Evolutionary conservation across 208 protist species (phyloP).

Genomic region (Trypanosoma cruzi): DNA sequence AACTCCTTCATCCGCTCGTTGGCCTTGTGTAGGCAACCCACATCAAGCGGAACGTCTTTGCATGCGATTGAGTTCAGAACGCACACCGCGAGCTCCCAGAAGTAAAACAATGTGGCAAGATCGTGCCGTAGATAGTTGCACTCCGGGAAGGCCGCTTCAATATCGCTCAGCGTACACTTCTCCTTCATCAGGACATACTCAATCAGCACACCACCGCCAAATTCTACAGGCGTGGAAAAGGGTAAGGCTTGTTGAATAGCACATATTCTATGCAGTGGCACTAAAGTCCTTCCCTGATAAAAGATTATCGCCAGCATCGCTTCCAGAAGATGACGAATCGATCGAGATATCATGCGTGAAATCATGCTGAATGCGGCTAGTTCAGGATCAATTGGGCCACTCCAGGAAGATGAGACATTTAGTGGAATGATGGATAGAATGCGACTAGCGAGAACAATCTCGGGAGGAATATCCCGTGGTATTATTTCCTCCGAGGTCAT

Average conservation of each 20-base stretch:
- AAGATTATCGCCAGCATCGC: slow-evolving; percentile 66
- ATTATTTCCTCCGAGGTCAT: slow-evolving; percentile 30
- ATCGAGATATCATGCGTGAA: slow-evolving; percentile 65
- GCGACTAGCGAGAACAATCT: slow-evolving; percentile 69
- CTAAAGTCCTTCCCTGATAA: slow-evolving; percentile 35
- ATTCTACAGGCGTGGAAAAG: slow-evolving; percentile 72
- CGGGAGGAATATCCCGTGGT: slow-evolving; percentile 18
- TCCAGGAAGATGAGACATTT: slow-evolving; percentile 67
- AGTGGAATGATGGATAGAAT: slow-evolving; percentile 84
- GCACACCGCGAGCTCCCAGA: slow-evolving; percentile 70
- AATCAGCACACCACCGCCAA: slow-evolving; percentile 78
- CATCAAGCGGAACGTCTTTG: slow-evolving; percentile 28
- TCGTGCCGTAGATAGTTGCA: slow-evolving; percentile 56
- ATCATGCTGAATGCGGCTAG: slow-evolving; percentile 83
- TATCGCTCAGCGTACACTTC: slow-evolving; percentile 50
- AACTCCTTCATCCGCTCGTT: slow-evolving; percentile 39
- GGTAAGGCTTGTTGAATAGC: slow-evolving; percentile 57
- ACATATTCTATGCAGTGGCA: slow-evolving; percentile 59
- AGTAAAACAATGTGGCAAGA: slow-evolving; percentile 78
- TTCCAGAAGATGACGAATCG: slow-evolving; percentile 77
- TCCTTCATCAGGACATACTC: slow-evolving; percentile 72
- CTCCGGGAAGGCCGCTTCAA: slow-evolving; percentile 62
- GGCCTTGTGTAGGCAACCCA: slow-evolving; percentile 38
- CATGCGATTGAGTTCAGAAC: slow-evolving; percentile 56
- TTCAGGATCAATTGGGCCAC: slow-evolving; percentile 78